These are phyloP conservation scores for Phytophthora citrophthora DNA, from an alignment of 352 stramenopile genomes.

Conservation along the genomic window DNA sequence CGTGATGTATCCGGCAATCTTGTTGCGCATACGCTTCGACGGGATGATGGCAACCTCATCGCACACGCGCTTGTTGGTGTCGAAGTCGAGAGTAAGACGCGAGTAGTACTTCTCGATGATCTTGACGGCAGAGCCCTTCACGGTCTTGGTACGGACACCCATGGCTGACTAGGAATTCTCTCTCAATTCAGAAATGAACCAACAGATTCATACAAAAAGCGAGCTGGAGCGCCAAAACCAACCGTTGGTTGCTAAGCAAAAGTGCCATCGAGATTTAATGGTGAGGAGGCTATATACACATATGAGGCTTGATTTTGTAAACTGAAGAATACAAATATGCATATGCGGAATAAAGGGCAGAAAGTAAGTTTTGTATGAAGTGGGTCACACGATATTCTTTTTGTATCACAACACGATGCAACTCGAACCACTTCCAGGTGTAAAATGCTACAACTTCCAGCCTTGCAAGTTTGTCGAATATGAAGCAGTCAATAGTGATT, in stretches of 20 bases:
- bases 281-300: not conserved
- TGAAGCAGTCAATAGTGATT: conserved; percentile 15
- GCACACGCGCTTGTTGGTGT: conserved; percentile 99
- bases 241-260: conserved; percentile 31
- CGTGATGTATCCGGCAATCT: conserved; percentile 99
- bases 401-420: conserved; percentile 18
- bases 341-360: conserved; percentile 26
- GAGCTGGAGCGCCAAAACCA: conserved; percentile 6
- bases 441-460: not conserved
- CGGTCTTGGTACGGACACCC: conserved; percentile 99
- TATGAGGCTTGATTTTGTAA: too few species aligned
- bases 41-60: conserved; percentile 98
- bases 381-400: conserved; percentile 17
- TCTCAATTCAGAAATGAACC: conserved; percentile 44
- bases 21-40: conserved; percentile 99
- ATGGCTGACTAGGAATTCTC: conserved; percentile 70
- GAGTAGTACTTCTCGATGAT: conserved; percentile 99
- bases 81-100: conserved; percentile 99
- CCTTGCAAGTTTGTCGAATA: conserved; percentile 2
- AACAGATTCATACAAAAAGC: not conserved
- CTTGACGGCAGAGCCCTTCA: conserved; percentile 99
- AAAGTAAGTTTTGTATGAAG: not conserved
- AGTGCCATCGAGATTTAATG: not conserved
- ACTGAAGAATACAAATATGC: conserved; percentile 4
- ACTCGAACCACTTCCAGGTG: conserved; percentile 1